These are phyloP conservation scores for Mycotypha africana DNA, from an alignment of 371 early-diverging fungal genomes.

Conservation along the genomic window DNA sequence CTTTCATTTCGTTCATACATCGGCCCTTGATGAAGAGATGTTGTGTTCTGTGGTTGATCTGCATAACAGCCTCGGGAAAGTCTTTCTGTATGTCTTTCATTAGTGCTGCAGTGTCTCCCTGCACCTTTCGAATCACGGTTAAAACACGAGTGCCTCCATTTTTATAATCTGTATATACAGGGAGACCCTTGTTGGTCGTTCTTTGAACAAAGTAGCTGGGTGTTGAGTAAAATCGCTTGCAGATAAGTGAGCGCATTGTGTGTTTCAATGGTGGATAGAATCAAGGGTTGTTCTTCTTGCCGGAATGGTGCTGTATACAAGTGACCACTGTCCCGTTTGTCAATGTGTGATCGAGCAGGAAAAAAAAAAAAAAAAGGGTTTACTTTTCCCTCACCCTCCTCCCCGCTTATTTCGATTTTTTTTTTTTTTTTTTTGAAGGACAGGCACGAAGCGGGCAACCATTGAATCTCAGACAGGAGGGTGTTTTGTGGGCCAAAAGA, in stretches of 20 bases:
- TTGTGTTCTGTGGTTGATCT: constrained; percentile 34
- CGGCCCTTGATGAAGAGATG: constrained; percentile 55
- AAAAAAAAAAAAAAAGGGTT: no score
- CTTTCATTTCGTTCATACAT: constrained; percentile 42
- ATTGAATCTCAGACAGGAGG: no score
- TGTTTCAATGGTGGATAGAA: no score
- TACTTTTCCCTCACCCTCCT: no score
- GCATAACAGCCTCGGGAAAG: constrained; percentile 32
- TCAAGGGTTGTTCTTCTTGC: no score
- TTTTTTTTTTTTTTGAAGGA: no score
- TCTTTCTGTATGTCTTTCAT: constrained; percentile 28
- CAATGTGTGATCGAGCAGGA: no score
- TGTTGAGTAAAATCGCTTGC: constrained; percentile 26
- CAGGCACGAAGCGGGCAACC: no score
- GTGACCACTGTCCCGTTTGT: no score
- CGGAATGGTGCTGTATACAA: no score
- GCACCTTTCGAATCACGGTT: constrained; percentile 70
- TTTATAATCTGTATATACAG: constrained; percentile 71
- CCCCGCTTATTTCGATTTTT: no score
- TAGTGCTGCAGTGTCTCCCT: constrained; percentile 61
- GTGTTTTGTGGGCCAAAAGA: no score
- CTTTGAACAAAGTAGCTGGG: constrained; percentile 51
- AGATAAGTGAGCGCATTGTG: constrained; percentile 5
- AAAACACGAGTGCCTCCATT: constrained; percentile 61
- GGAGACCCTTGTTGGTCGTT: constrained; percentile 55